A percentile compares a stretch with the other conserved stretches of the same genome.
Evolutionary conservation across 2,329 filamentous ascomycete species (phyloP).

Genomic region (Fusarium sp.): DNA sequence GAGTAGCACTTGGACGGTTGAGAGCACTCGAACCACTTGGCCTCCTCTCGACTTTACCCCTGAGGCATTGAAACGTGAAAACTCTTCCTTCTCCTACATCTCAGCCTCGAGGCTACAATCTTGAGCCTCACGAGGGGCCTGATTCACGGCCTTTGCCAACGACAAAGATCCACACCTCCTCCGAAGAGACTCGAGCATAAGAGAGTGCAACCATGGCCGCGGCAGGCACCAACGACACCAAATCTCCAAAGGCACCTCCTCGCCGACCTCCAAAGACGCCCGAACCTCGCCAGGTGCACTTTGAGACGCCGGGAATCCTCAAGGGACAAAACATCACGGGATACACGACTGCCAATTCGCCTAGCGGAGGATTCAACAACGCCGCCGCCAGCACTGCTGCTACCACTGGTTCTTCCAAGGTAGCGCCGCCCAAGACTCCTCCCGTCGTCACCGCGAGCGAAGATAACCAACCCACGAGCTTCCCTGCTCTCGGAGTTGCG

Average conservation of each 20-base stretch:
- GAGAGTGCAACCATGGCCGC: slow-evolving; percentile 42
- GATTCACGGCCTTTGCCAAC: slow-evolving; percentile 20
- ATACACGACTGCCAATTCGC: slow-evolving; percentile 40
- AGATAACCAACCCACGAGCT: slow-evolving; percentile 37
- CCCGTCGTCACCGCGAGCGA: slow-evolving; percentile 13
- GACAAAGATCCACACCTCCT: not conserved
- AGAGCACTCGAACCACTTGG: not conserved
- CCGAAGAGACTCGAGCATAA: not conserved
- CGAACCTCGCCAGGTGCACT: slow-evolving; percentile 50
- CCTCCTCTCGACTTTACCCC: slow-evolving; percentile 1
- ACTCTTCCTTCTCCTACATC: slow-evolving; percentile 2
- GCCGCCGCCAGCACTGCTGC: slow-evolving; percentile 11
- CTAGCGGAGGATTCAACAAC: slow-evolving; percentile 40
- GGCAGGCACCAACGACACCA: slow-evolving; percentile 42
- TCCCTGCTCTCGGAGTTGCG: slow-evolving; percentile 47
- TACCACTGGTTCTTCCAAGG: not conserved
- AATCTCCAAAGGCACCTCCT: slow-evolving; percentile 47
- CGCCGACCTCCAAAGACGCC: slow-evolving; percentile 44
- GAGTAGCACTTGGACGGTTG: not conserved
- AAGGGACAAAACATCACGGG: slow-evolving; percentile 17
- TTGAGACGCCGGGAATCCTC: slow-evolving; percentile 32
- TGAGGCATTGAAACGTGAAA: not conserved
- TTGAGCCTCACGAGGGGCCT: slow-evolving; percentile 1
- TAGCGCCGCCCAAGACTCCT: slow-evolving; percentile 24
- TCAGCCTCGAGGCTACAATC: not conserved